Base-by-base conservation (phyloP, 768 basidiomycete species). In the Boletus speciosus region DNA sequence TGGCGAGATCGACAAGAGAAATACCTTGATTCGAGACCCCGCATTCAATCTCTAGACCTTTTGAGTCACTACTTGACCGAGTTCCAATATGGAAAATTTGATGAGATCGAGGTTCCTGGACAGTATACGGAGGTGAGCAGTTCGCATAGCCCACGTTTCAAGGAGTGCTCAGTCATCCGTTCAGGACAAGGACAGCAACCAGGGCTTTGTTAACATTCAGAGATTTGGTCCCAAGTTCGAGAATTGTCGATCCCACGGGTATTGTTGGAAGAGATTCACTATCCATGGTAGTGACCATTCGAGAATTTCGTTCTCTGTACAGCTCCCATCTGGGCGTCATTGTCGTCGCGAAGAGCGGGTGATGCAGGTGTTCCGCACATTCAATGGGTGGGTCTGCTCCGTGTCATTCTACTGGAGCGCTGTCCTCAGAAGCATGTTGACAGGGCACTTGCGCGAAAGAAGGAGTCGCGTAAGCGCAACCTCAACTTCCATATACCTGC, bases 51-150 rank as follows among this genome's bases (percentile, higher is more conserved):
- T 5, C 75, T 99, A 52, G 94, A 97, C 58, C 76, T 85, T 45
- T 76, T 91, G 40, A 93, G 92, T 59, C 93, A 95, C 71, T 97
- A 94, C 72, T 76, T 99, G 62, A 90, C 92, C 7, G 97, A 98
- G 71, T 99, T 98, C 78, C 96, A 98, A 61, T 94, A 98, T 70
- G 86, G 85, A 65, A 97, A 94, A 69, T 93, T 96, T 47, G 97
- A 98, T 59, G 96, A 99, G 59, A 91, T 99, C 37, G 95, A 99
- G 66, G 84, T 99, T 47, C 95, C 95, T n/a, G 97, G 97, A 7
- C 97, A 99, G 70, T 99, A 99, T 68, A 90, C 93, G 0, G 92
- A 98, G 81, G 94, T 90, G 51, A 63, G 75, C 1, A n/a, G 23
- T 65, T 35, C 9, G 29, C 12, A 43, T 40, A 29, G 3, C 4